Evolutionary conservation across 306 rosid genomes (phyloP), one percentile per base, ranked within the genome.

Genomic region (Cucumis hystrix): DNA sequence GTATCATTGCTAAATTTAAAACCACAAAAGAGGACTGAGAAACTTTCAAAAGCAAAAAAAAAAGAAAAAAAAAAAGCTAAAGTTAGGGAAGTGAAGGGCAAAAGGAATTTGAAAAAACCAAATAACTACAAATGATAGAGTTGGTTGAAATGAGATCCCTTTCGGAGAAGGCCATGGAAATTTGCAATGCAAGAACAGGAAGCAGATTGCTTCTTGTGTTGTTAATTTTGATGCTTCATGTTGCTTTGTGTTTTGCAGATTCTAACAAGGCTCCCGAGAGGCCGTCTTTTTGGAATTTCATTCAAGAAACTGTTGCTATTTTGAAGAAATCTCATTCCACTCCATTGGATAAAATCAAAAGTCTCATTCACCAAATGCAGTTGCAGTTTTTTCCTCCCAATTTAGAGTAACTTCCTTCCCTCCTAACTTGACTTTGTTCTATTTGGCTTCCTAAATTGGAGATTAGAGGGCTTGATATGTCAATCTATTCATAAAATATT

Each of bases 291-390:
- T 18, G 78, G 11, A 84, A 83, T 83, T 35, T 70, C 4, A 7
- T 92, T 49, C 74, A 45, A 35, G 87, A 87, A 40, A 78, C 89
- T 7, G 7, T 87, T 62, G 83, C 87, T 23, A 28, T 83, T 1
- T 77, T 86, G 79, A 88, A 83, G 80, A 81, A 75, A 28, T 85
- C 96, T 18, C 92, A 87, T 28, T 72, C 83, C 79, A 79, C 81
- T 63, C 86, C 85, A 2, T 89, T 84, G 94, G 59, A 49, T 0
- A 71, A 71, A 18, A 28, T 71, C 8, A 71, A 28, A 10, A 25
- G 37, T 71, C 23, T 71, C 21, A 3, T 71, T 4, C 76, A 47
- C 25, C 59, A 71, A 25, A 0, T 71, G 15, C 76, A 71, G 76
- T 21, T 71, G 15, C 76, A 71, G 37, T 71, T 71, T 71, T 71